These are phyloP conservation scores for Corylus avellana DNA, from an alignment of 306 rosid species.

Conservation along the genomic window DNA sequence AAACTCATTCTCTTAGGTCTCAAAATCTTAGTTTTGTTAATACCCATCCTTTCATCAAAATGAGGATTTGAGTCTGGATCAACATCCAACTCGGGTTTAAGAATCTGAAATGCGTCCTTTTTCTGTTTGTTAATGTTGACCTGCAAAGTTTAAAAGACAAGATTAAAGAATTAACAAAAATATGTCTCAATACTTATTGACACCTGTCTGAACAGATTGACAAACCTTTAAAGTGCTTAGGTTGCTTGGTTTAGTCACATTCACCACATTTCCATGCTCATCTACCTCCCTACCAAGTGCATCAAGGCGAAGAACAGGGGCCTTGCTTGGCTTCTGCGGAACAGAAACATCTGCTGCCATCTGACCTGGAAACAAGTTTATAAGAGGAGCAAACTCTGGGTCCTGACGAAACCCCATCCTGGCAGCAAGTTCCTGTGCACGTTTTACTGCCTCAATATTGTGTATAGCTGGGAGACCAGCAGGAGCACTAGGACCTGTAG, in stretches of 20 bases:
- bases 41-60: conserved; percentile 81
- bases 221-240: conserved; percentile 95
- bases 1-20: conserved; percentile 86
- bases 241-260: conserved; percentile 73
- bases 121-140: conserved; percentile 94
- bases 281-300: conserved; percentile 96
- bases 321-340: conserved; percentile 81
- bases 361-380: conserved; percentile 90
- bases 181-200: conserved; percentile 4
- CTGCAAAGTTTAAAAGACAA: conserved; percentile 45
- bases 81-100: conserved; percentile 82
- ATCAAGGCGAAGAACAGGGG: conserved; percentile 97
- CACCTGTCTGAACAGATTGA: conserved; percentile 14
- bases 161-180: not conserved
- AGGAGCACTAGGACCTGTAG: conserved; percentile 32
- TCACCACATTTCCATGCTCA: conserved; percentile 86
- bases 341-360: conserved; percentile 50
- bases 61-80: conserved; percentile 87
- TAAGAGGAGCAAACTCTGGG: conserved; percentile 91
- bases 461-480: conserved; percentile 47
- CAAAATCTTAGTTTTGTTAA: conserved; percentile 74
- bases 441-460: conserved; percentile 80
- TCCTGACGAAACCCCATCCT: conserved; percentile 95
- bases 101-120: conserved; percentile 89
- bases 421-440: conserved; percentile 92